Evolutionary conservation across 169 alveolate genomes (phyloP).

Genomic region (Plasmodium adleri): DNA sequence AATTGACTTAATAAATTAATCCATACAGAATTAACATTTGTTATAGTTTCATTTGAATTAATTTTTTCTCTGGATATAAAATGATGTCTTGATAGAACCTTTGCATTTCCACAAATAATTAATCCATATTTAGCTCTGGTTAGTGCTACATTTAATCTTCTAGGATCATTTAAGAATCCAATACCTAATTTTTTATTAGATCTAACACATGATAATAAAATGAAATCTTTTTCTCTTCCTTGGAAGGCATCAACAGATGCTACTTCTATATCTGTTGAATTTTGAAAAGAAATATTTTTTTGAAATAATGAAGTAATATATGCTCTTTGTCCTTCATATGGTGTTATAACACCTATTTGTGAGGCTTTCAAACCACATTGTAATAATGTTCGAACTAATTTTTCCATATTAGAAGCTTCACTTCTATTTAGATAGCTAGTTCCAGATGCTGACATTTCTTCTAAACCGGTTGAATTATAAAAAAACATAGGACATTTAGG

Average conservation of each 20-base stretch:
- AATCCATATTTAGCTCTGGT: slow-evolving; percentile 94
- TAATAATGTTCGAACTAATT: slow-evolving; percentile 78
- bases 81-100: slow-evolving; percentile 72
- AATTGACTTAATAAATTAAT: slow-evolving; percentile 90
- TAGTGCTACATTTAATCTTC: slow-evolving; percentile 95
- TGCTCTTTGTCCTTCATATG: slow-evolving; percentile 95
- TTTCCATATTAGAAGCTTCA: slow-evolving; percentile 84
- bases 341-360: slow-evolving; percentile 96
- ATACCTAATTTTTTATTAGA: slow-evolving; percentile 87
- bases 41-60: slow-evolving; percentile 79
- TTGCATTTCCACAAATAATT: slow-evolving; percentile 87
- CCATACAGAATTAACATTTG: slow-evolving; percentile 87
- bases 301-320: slow-evolving; percentile 87
- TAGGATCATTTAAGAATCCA: slow-evolving; percentile 93
- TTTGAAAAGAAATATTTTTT: slow-evolving; percentile 77
- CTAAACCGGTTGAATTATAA: slow-evolving; percentile 87
- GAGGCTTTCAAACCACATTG: slow-evolving; percentile 76
- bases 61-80: slow-evolving; percentile 78
- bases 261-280: slow-evolving; percentile 82
- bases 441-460: slow-evolving; percentile 85
- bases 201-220: slow-evolving; percentile 92
- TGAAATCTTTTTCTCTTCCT: slow-evolving; percentile 93
- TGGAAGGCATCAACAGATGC: slow-evolving; percentile 93
- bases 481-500: slow-evolving; percentile 89
- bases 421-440: slow-evolving; percentile 84